A percentile compares a stretch with the other conserved stretches of the same genome.
Conservation (phyloP, 768 basidiomycete species). For the Gautieria morchelliformis region DNA sequence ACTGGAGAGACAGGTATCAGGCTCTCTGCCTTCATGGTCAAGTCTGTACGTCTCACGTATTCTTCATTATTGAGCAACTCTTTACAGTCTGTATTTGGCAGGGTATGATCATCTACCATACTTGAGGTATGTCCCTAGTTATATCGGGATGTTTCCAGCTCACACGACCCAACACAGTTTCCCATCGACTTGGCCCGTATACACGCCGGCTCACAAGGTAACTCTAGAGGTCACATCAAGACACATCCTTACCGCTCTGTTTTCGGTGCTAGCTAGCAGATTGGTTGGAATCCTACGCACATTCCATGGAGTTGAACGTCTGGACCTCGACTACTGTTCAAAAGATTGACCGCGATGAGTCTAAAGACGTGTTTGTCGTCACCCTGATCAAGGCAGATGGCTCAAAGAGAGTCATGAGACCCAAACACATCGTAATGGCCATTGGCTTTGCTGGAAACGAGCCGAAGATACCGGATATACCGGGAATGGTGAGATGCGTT, state of each 20-base stretch:
- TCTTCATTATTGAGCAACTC: not conserved
- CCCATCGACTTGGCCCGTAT: constrained; percentile 51
- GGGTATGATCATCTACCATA: constrained; percentile 54
- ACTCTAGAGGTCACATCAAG: not conserved
- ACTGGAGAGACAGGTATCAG: constrained; percentile 60
- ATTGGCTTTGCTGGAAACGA: constrained; percentile 42
- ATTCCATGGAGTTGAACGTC: constrained; percentile 49
- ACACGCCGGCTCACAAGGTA: constrained; percentile 41
- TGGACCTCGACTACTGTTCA: constrained; percentile 33
- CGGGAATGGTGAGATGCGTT: constrained; percentile 18
- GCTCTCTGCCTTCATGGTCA: constrained; percentile 58
- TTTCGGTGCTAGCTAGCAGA: constrained; percentile 39
- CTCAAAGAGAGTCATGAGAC: constrained; percentile 15
- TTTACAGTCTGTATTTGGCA: constrained; percentile 12
- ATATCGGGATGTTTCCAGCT: not conserved
- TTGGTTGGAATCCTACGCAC: constrained; percentile 59
- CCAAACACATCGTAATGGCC: constrained; percentile 43
- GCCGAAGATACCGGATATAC: constrained; percentile 35
- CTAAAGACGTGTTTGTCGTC: constrained; percentile 17
- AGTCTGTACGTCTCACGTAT: constrained; percentile 39
- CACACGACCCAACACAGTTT: constrained; percentile 28
- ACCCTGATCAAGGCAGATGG: constrained; percentile 12
- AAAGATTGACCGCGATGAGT: constrained; percentile 1
- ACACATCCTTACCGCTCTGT: not conserved
- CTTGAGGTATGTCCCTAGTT: constrained; percentile 34